Conservation (phyloP, 331 rosid genomes). For the Arachis monticola region DNA sequence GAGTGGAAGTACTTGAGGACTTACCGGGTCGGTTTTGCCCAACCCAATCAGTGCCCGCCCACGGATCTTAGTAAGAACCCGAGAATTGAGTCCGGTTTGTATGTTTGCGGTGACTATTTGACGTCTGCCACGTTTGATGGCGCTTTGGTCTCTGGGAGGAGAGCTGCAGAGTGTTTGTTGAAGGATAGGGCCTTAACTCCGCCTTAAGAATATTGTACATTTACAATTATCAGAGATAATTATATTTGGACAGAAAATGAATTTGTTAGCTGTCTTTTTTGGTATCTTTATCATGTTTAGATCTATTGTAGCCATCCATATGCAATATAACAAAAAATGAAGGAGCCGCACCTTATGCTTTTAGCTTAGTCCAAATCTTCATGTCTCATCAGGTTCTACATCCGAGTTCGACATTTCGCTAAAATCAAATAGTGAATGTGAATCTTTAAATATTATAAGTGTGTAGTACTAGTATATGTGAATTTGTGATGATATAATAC, state of each 20-base stretch:
- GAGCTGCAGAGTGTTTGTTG: constrained; percentile 18
- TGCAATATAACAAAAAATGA: no score
- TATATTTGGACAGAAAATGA: constrained; percentile 8
- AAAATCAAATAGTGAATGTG: no score
- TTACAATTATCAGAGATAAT: not conserved
- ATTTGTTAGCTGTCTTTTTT: no score
- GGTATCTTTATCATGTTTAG: no score
- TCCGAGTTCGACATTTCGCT: no score
- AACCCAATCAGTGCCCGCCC: constrained; percentile 79
- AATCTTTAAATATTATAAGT: no score
- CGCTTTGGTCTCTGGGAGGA: constrained; percentile 74
- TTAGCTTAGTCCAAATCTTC: no score
- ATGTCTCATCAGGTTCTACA: no score
- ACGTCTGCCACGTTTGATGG: constrained; percentile 84
- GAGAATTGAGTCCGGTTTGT: constrained; percentile 57
- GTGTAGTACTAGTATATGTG: no score
- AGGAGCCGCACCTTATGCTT: no score
- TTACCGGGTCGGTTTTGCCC: constrained; percentile 73
- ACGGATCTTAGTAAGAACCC: constrained; percentile 57
- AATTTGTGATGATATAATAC: no score
- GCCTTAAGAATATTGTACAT: not conserved
- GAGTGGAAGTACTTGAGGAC: constrained; percentile 71
- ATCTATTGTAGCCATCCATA: no score
- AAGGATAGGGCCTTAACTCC: constrained; percentile 8
- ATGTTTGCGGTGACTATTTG: constrained; percentile 75